phyloP scores from a whole-genome alignment of 1,139 yeast species.

The Diutina mesorugosa region DNA sequence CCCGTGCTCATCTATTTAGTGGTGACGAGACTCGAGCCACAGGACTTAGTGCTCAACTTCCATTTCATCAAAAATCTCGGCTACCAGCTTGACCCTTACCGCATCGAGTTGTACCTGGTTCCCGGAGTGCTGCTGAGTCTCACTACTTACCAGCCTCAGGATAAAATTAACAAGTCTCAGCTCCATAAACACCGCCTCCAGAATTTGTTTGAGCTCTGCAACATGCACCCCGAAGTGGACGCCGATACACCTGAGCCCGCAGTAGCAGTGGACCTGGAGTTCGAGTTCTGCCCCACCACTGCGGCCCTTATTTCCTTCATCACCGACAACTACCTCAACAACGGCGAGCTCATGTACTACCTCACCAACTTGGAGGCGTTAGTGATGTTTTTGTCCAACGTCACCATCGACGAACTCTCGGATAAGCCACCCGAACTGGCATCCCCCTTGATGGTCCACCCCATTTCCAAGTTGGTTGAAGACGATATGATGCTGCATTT shows the following conservation, averaged over 20 bases:
- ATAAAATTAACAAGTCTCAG: slow-evolving; percentile 3
- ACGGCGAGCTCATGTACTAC: slow-evolving; percentile 27
- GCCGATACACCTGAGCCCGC: slow-evolving; percentile 3
- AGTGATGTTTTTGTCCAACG: slow-evolving; percentile 23
- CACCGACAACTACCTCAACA: slow-evolving; percentile 18
- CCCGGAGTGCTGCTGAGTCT: slow-evolving; percentile 4
- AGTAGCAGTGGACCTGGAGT: slow-evolving; percentile 4
- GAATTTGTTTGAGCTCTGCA: slow-evolving; percentile 20
- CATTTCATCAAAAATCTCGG: slow-evolving; percentile 25
- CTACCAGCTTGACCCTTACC: slow-evolving; percentile 21
- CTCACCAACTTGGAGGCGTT: slow-evolving; percentile 33
- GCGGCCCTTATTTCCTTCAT: slow-evolving; percentile 17
- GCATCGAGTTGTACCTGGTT: slow-evolving; percentile 11
- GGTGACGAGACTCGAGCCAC: slow-evolving; percentile 5
- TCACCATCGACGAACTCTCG: slow-evolving; percentile 20
- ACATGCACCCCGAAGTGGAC: slow-evolving; percentile 10
- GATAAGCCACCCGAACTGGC: neutral
- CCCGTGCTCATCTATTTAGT: slow-evolving; percentile 25
- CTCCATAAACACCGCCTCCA: slow-evolving; percentile 3
- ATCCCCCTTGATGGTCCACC: slow-evolving; percentile 3
- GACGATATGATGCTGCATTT: slow-evolving; percentile 10
- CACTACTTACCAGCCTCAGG: slow-evolving; percentile 12
- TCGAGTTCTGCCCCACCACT: slow-evolving; percentile 14
- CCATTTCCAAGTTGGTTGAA: slow-evolving; percentile 12
- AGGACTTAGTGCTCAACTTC: slow-evolving; percentile 24